These are phyloP conservation scores for Vigna hirtella DNA, from an alignment of 306 rosid genomes.

Conservation along the genomic window DNA sequence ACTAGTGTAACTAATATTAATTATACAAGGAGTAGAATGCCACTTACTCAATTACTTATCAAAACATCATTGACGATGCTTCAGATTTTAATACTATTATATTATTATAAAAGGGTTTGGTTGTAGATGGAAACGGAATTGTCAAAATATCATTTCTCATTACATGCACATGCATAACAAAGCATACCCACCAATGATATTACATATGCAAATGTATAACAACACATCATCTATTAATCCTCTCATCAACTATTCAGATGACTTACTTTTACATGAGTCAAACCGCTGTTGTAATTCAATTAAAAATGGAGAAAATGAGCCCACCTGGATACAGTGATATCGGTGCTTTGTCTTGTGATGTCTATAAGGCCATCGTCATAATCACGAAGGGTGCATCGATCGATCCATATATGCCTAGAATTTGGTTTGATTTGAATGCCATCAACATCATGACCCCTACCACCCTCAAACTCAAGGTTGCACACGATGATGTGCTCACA, in stretches of 20 bases:
- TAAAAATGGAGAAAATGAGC: constrained; percentile 39
- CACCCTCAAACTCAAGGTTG: constrained; percentile 97
- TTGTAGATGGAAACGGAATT: no score
- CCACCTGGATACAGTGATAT: constrained; percentile 88
- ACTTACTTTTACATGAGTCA: background rate
- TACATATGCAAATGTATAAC: no score
- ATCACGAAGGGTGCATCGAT: constrained; percentile 87
- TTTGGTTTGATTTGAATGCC: constrained; percentile 96
- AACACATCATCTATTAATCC: no score
- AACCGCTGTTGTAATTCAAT: background rate
- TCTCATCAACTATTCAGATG: background rate
- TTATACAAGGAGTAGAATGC: no score
- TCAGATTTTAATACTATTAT: no score
- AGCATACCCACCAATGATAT: no score
- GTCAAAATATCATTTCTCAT: no score
- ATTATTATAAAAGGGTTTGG: no score
- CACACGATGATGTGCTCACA: constrained; percentile 89
- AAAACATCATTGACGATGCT: no score
- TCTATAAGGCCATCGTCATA: constrained; percentile 94
- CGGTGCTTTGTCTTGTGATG: constrained; percentile 89
- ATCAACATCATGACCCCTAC: constrained; percentile 94
- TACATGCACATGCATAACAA: no score
- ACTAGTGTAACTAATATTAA: no score
- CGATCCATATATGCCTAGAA: constrained; percentile 91
- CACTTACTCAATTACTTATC: no score